A percentile compares a stretch with the other conserved stretches of the same genome.
Conservation (phyloP, 1,284 basidiomycete species). For the Puccinia triticina region DNA sequence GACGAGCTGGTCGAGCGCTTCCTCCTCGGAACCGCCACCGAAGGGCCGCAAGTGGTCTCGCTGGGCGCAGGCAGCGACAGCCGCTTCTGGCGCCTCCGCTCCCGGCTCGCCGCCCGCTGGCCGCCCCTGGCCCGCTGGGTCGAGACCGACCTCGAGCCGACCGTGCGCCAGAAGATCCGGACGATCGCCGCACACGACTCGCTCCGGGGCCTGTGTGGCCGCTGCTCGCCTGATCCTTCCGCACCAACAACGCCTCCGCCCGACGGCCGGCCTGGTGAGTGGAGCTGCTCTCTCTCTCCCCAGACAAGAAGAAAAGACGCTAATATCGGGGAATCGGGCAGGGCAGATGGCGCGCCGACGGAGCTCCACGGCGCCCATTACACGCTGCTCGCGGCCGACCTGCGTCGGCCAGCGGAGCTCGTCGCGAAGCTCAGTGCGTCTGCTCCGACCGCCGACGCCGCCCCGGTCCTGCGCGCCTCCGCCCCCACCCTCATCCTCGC, state of each 20-base stretch:
- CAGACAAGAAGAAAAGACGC: no score
- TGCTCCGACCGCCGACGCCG: not conserved
- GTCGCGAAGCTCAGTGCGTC: not conserved
- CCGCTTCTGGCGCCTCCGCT: constrained; percentile 79
- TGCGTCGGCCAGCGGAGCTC: not conserved
- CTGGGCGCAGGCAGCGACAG: constrained; percentile 91
- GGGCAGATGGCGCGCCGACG: not conserved
- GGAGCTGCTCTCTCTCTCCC: not conserved
- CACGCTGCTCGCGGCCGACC: constrained; percentile 25
- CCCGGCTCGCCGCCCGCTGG: not conserved
- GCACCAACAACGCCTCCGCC: not conserved
- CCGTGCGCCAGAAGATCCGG: not conserved
- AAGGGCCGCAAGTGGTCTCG: constrained; percentile 75
- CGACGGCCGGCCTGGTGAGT: not conserved
- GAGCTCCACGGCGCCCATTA: constrained; percentile 20
- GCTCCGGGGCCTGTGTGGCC: not conserved
- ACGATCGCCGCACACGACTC: not conserved
- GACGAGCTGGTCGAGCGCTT: constrained; percentile 78
- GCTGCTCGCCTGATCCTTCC: not conserved
- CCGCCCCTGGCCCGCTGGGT: not conserved
- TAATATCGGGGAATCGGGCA: not conserved
- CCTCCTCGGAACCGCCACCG: constrained; percentile 60
- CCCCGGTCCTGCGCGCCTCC: not conserved
- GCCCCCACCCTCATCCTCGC: constrained; percentile 68
- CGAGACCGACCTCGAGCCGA: constrained; percentile 35